Evolutionary conservation across 768 basidiomycete species (phyloP), one percentile per base, ranked within the genome.

Genomic region (Podaxis sp.): DNA sequence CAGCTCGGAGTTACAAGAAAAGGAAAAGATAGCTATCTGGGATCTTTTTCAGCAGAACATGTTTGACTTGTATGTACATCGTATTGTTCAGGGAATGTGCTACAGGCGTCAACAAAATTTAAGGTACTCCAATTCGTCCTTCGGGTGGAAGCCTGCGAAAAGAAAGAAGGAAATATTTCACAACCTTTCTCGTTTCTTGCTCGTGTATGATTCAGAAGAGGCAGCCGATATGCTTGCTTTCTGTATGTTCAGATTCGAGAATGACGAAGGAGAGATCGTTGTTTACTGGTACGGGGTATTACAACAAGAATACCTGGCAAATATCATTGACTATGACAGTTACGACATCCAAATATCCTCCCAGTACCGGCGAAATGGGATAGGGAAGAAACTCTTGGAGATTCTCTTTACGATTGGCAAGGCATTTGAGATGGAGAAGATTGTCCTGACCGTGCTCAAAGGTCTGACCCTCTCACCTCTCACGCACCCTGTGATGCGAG

Each of bases 381-480:
- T 90, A 0, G 92, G 91, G 0, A 81, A 72, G 61, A 65, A 70
- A 21, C 69, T 93, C 52, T 76, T 87, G 69, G 71, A 76, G 2
- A 70, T 72, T 21, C 71, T 93, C 18, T 72, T 72, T 21, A 72
- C 71, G 6, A 79, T 93, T 14, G 86, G 82, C 5, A 66, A 66
- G 13, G 69, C 66, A 42, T 89, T 79, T 74, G 62, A 68, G 2
- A 89, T 93, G 87, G 72, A 83, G 40, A 91, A 88, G 68, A 71
- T 90, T 27, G 82, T 88, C 78, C 79, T 94, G 14, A 94, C 92
- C 0, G 89, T 85, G 1, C 80, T 93, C 64, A 87, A 85, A 80
- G 77, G 91, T 91, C 36, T n/a, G 72, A 61, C 3, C 11, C 7
- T 21, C 35, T 32, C 18, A 23, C 11, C 7, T 21, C 35, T 32